These are phyloP conservation scores for Geotrichum siamense DNA, from an alignment of 1,139 yeast genomes.

Conservation along the genomic window DNA sequence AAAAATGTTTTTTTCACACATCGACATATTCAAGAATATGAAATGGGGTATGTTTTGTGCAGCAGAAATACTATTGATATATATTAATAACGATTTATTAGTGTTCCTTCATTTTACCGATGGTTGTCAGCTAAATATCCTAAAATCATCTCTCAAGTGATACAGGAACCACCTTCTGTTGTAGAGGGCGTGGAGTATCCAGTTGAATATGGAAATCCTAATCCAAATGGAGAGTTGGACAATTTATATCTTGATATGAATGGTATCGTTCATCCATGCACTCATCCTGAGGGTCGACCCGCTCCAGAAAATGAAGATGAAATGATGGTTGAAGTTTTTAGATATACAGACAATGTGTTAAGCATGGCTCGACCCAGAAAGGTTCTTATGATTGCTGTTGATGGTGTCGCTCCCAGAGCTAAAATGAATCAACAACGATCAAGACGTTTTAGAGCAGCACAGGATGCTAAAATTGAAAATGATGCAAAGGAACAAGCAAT, in stretches of 20 bases:
- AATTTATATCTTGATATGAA: slow-evolving; percentile 91
- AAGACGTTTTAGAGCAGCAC: slow-evolving; percentile 90
- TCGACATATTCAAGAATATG: no score
- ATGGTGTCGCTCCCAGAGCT: slow-evolving; percentile 99
- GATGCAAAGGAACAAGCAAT: slow-evolving; percentile 38
- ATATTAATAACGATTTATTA: background rate
- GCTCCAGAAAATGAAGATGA: slow-evolving; percentile 93
- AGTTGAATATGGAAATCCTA: slow-evolving; percentile 62
- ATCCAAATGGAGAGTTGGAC: slow-evolving; percentile 93
- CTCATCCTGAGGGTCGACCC: slow-evolving; percentile 92
- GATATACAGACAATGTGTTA: slow-evolving; percentile 80
- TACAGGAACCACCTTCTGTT: slow-evolving; percentile 58
- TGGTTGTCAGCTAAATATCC: slow-evolving; percentile 95
- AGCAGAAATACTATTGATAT: background rate
- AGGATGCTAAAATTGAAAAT: slow-evolving; percentile 63
- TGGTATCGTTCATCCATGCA: slow-evolving; percentile 96
- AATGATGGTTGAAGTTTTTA: slow-evolving; percentile 85
- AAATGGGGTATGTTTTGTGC: background rate
- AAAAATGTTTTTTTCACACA: no score
- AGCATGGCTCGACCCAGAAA: slow-evolving; percentile 94
- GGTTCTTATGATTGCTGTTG: slow-evolving; percentile 85
- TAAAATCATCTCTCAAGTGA: slow-evolving; percentile 82
- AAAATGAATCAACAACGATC: slow-evolving; percentile 99
- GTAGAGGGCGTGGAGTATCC: slow-evolving; percentile 58
- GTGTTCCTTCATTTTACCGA: slow-evolving; percentile 96